Percentiles rank a stretch among this genome's conserved stretches.
These are phyloP conservation scores for Hypholoma sublateritium DNA, from an alignment of 768 basidiomycete genomes.

Conservation along the genomic window DNA sequence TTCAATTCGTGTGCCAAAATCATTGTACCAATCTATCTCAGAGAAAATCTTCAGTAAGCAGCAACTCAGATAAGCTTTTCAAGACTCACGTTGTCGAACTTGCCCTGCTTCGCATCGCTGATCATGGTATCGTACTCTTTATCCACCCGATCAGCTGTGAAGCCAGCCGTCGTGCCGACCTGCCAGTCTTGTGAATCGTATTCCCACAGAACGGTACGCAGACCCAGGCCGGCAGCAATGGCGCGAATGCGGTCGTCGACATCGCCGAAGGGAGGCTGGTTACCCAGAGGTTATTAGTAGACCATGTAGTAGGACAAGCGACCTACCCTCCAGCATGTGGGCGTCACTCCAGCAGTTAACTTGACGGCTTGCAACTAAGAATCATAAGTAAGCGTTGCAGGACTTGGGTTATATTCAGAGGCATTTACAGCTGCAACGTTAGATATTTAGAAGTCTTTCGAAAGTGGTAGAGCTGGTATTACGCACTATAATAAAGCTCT, in stretches of 20 bases:
- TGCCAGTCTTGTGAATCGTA: slow-evolving; percentile 77
- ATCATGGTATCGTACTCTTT: slow-evolving; percentile 57
- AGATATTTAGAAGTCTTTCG: neutral
- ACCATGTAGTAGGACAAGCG: neutral
- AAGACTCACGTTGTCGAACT: slow-evolving; percentile 35
- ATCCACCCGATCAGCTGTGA: slow-evolving; percentile 46
- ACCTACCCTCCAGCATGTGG: slow-evolving; percentile 60
- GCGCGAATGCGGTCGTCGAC: slow-evolving; percentile 76
- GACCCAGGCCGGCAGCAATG: slow-evolving; percentile 64
- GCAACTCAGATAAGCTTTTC: neutral
- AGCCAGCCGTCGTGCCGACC: slow-evolving; percentile 41
- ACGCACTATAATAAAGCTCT: slow-evolving; percentile 73
- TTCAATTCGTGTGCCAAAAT: slow-evolving; percentile 60
- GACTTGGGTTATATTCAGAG: neutral
- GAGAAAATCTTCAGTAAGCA: neutral
- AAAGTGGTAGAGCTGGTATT: neutral
- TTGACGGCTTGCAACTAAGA: slow-evolving; percentile 52
- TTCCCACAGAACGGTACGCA: slow-evolving; percentile 74
- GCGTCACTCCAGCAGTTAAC: slow-evolving; percentile 53
- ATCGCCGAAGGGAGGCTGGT: slow-evolving; percentile 63
- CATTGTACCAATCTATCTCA: slow-evolving; percentile 44
- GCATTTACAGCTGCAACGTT: slow-evolving; percentile 19
- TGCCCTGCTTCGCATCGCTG: slow-evolving; percentile 40
- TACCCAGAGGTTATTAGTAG: neutral
- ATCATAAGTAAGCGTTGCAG: neutral